phyloP scores from a whole-genome alignment of 108 stramenopile species.

The Fragilariopsis cylindrus region DNA sequence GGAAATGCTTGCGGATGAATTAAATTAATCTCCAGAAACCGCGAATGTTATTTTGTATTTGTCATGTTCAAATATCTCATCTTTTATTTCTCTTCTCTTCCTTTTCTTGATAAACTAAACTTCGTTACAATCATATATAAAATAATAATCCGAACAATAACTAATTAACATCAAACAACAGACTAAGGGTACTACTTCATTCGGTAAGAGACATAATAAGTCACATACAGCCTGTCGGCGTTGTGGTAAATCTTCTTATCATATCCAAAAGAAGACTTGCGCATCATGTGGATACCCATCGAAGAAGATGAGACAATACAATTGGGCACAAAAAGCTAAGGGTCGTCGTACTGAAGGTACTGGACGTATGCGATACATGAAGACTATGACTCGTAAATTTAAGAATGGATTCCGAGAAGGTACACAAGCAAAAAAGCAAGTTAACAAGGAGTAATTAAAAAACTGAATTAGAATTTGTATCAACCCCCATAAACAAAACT shows the following conservation, averaged over 20 bases:
- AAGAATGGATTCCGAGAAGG: constrained; percentile 99
- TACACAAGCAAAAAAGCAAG: constrained; percentile 91
- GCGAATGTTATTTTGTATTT: too few species aligned
- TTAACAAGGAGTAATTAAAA: too few species aligned
- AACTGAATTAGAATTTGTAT: too few species aligned
- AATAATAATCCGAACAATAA: too few species aligned
- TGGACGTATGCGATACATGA: constrained; percentile 99
- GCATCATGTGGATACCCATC: constrained; percentile 98
- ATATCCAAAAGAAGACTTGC: constrained; percentile 99
- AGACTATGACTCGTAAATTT: constrained; percentile 96
- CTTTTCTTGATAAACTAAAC: background rate
- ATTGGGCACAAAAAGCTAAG: constrained; percentile 98
- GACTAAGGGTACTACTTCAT: constrained; percentile 99
- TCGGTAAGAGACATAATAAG: constrained; percentile 99
- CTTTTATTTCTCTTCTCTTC: background rate
- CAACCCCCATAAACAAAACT: too few species aligned
- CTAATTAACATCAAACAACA: constrained; percentile 39
- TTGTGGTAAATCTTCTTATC: constrained; percentile 97
- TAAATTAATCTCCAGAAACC: too few species aligned
- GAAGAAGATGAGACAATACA: constrained; percentile 96
- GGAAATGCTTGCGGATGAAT: too few species aligned
- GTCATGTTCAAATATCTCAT: too few species aligned
- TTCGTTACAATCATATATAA: background rate
- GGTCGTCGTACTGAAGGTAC: constrained; percentile 96
- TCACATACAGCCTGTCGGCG: constrained; percentile 99